Evolutionary conservation across 75 land plant species (phyloP).

Genomic region (Picea glauca): DNA sequence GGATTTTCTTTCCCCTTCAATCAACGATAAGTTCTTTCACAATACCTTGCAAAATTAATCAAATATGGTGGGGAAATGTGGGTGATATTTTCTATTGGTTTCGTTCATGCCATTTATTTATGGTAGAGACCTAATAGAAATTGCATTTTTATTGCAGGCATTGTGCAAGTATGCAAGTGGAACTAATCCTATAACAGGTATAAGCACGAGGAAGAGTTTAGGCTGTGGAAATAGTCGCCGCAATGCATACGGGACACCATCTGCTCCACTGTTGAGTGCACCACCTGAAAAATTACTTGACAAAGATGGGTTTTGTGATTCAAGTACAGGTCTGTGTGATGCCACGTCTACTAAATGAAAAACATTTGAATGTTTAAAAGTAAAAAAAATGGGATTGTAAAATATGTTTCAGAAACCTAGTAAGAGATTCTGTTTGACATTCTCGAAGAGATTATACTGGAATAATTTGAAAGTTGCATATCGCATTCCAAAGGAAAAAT

Average conservation of each 20-base stretch:
- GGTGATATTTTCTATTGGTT: neutral
- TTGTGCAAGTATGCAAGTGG: slow-evolving; percentile 99
- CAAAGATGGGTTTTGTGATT: slow-evolving; percentile 93
- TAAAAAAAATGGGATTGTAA: neutral
- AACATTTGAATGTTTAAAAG: neutral
- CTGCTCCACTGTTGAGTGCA: slow-evolving; percentile 88
- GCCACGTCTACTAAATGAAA: slow-evolving; percentile 29
- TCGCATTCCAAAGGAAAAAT: neutral
- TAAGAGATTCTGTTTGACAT: neutral
- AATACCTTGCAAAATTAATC: neutral
- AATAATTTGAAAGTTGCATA: neutral
- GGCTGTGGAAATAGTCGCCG: slow-evolving; percentile 91
- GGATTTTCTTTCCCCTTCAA: too few relatives aligned
- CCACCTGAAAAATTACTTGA: slow-evolving; percentile 90
- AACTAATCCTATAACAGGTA: slow-evolving; percentile 87
- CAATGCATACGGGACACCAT: slow-evolving; percentile 95
- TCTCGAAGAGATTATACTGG: too few relatives aligned
- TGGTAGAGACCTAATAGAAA: neutral
- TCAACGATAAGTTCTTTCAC: too few relatives aligned
- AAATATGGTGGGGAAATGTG: neutral
- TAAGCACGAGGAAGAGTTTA: slow-evolving; percentile 83
- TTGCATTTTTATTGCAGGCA: slow-evolving; percentile 51
- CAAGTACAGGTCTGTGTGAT: slow-evolving; percentile 77
- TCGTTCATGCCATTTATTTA: neutral
- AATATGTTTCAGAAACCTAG: neutral